Base-by-base conservation (phyloP, 768 basidiomycete species). In the Royoungia palumana region DNA sequence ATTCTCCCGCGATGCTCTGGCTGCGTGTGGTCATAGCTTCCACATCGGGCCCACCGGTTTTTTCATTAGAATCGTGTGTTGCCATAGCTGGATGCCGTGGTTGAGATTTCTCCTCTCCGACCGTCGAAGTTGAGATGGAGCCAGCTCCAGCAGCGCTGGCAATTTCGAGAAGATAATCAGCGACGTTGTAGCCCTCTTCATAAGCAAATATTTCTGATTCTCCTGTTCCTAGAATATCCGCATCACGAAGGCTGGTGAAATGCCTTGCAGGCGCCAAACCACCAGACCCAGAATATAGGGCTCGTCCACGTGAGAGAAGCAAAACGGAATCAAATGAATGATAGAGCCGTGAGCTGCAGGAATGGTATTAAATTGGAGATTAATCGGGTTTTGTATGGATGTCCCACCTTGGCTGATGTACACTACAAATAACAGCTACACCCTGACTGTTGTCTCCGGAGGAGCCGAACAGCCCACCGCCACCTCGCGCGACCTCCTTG, bases 161-260 rank as follows among this genome's bases (percentile, higher is more conserved):
- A 44, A 97, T 77, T 56, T 96, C 94, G 19, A 97, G 75, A 11
- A 96, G 77, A 60, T 94, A 89, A 64, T 97, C 94, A 0, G 94
- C 93, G 16, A 94, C 79, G 58, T 96, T 96, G 71, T 94, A 94
- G 0, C 90, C 92, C 41, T 82, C 75, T 8, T 80, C 85, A 59
- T 83, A 91, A 10, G 77, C 69, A 7, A 70, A 71, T 4, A 77
- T 69, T 35, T 67, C 65, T 35, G 66, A 54, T 61, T 65, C 47
- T 4, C 67, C 61, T 2, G 59, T 66, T 4, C 68, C 54, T 6
- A 77, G 75, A 20, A 71, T 65, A 14, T 59, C 59, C 9, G 40
- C 24, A 7, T 57, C 47, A 19, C 56, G 64, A 28, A 42, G 22
- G 19, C 57, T 69, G 1, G 79, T 73, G 60, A 94, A 89, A 63